Evolutionary conservation across 202 grass and related monocot species (phyloP), one percentile per base, ranked within the genome.

Genomic region (Tripidium arundinaceum): DNA sequence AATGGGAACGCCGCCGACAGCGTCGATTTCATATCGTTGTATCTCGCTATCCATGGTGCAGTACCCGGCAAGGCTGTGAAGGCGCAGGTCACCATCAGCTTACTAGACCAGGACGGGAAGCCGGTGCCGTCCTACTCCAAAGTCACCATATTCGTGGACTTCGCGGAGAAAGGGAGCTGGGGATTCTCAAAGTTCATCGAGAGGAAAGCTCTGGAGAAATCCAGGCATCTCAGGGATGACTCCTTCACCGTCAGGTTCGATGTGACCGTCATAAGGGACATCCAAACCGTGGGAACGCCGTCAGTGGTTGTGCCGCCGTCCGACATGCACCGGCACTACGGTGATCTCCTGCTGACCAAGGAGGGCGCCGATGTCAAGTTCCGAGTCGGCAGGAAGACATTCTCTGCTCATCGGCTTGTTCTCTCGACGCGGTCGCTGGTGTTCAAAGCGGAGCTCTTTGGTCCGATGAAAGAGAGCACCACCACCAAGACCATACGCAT

Each of bases 401-500:
- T 88, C 65, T 55, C 81, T 2, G 86, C 60, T 0, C 86, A 88
- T 60, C 54, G 66, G 11, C 6, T 54, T 1, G 34, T 88, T 7
- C 49, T 88, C 14, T 21, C 43, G 1, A 22, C 76, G 0, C 29
- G 80, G 8, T 88, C 80, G 31, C 67, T 74, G 0, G 80, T 88
- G 2, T 88, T 87, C 25, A 87, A 79, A 33, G 65, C 7, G 11
- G 33, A 55, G 29, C 42, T 78, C n/a, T 13, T 4, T 40, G 45
- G 58, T 5, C 15, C 13, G 2, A 31, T 28, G 69, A 72, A 52
- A 52, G 69, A 52, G 25, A n/a, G 26, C 27, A 7, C 5, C 15
- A 28, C 16, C 70, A 52, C 1, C 1, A 6, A 22, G 0, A 8
- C 31, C 45, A 52, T 72, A 33, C 15, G 0, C 16, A 36, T 72